Evolutionary conservation across 2,329 filamentous ascomycete species (phyloP).

Genomic region (Botrytis fragariae): DNA sequence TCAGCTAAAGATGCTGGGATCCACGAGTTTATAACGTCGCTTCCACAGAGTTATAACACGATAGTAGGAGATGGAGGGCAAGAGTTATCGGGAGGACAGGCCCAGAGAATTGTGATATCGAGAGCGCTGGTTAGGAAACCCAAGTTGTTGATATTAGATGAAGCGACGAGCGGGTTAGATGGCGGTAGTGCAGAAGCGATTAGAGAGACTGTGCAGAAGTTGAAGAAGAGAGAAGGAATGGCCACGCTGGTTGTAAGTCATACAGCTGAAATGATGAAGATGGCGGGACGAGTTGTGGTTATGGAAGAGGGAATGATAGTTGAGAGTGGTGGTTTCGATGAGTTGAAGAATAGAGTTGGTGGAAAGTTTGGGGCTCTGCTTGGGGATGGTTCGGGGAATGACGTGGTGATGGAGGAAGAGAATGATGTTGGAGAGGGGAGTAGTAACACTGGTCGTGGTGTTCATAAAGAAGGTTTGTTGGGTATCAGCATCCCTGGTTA

Average conservation of each 20-base stretch:
- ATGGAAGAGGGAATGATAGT: conserved; percentile 66
- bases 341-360: conserved; percentile 44
- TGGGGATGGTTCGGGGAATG: conserved; percentile 11
- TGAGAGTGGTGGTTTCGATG: conserved; percentile 64
- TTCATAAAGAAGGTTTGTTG: not conserved
- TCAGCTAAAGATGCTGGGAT: conserved; percentile 63
- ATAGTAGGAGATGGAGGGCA: conserved; percentile 74
- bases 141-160: conserved; percentile 75
- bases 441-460: not conserved
- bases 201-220: conserved; percentile 55
- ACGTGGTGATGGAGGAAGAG: not conserved
- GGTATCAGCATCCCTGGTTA: not conserved
- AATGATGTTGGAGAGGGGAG: conserved; percentile 5
- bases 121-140: conserved; percentile 72
- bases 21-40: conserved; percentile 70
- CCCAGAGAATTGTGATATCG: conserved; percentile 78
- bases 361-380: conserved; percentile 32
- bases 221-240: conserved; percentile 49
- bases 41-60: conserved; percentile 71
- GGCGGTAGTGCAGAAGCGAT: conserved; percentile 63
- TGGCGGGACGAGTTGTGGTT: conserved; percentile 71
- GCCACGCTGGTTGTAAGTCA: conserved; percentile 83
- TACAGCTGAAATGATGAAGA: conserved; percentile 78
- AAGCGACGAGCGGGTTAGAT: conserved; percentile 82
- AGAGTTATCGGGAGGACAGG: conserved; percentile 74